These are phyloP conservation scores for Candida maris DNA, from an alignment of 805 yeast species.

Conservation along the genomic window DNA sequence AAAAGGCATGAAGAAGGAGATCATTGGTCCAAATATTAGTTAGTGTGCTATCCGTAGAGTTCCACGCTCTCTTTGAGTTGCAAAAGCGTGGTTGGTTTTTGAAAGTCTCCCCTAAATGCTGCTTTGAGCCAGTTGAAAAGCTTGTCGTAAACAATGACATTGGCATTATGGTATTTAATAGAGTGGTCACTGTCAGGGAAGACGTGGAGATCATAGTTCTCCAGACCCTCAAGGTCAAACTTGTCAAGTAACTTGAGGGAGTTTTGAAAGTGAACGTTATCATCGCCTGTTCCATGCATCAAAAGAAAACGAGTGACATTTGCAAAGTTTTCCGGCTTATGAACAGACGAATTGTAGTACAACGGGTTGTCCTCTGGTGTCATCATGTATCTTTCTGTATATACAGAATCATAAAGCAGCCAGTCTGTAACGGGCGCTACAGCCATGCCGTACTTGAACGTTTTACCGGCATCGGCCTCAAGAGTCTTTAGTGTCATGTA, in stretches of 20 bases:
- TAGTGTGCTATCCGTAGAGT: constrained; percentile 18
- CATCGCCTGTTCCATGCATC: constrained; percentile 98
- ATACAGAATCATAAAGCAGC: constrained; percentile 86
- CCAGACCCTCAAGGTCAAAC: constrained; percentile 67
- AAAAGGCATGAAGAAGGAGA: too few species aligned
- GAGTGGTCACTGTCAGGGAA: constrained; percentile 82
- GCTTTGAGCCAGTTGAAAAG: constrained; percentile 58
- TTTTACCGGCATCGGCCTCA: constrained; percentile 71
- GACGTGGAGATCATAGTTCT: constrained; percentile 74
- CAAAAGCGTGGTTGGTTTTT: constrained; percentile 8
- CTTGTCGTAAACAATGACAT: constrained; percentile 64
- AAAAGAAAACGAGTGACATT: constrained; percentile 64
- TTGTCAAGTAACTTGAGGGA: constrained; percentile 73
- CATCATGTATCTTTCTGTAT: constrained; percentile 94
- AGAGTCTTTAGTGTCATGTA: constrained; percentile 85
- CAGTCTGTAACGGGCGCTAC: constrained; percentile 98
- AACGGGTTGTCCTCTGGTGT: constrained; percentile 63
- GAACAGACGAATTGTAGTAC: constrained; percentile 55
- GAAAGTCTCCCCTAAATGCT: constrained; percentile 54
- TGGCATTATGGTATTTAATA: constrained; percentile 70
- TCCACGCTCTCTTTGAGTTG: constrained; percentile 11
- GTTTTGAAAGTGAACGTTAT: constrained; percentile 94
- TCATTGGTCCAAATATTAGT: too few species aligned
- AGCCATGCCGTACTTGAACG: constrained; percentile 85
- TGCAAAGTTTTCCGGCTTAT: constrained; percentile 53